These are phyloP conservation scores for Myotisia sp. DNA, from an alignment of 2,329 filamentous ascomycete genomes.

Conservation along the genomic window DNA sequence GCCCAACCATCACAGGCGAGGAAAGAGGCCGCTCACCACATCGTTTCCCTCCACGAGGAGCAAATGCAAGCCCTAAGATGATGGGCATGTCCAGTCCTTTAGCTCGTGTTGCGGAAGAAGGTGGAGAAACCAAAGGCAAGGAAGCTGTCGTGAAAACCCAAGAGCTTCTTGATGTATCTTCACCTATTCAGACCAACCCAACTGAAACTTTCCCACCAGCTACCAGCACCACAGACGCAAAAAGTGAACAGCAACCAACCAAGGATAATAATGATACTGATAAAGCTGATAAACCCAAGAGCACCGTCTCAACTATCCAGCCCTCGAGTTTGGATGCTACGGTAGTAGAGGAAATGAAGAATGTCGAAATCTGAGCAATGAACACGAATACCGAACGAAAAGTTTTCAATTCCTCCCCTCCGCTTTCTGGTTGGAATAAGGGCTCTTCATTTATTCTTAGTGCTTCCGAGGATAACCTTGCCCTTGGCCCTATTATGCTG, in stretches of 20 bases:
- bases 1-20: slow-evolving; percentile 29
- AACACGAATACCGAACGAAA: slow-evolving; percentile 3
- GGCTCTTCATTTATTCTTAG: no score
- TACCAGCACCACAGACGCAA: slow-evolving; percentile 1
- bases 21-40: slow-evolving; percentile 37
- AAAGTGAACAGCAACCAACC: not conserved
- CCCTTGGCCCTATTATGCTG: no score
- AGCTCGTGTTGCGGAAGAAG: slow-evolving; percentile 34
- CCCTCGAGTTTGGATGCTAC: slow-evolving; percentile 23
- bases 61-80: slow-evolving; percentile 30
- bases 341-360: slow-evolving; percentile 35
- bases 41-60: slow-evolving; percentile 30
- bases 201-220: not conserved
- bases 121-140: slow-evolving; percentile 13
- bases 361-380: slow-evolving; percentile 19
- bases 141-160: slow-evolving; percentile 19
- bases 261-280: slow-evolving; percentile 16
- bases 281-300: slow-evolving; percentile 21
- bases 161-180: slow-evolving; percentile 29
- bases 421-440: no score
- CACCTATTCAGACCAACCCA: slow-evolving; percentile 14
- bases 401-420: not conserved
- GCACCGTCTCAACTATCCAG: slow-evolving; percentile 18
- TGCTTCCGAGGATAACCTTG: no score
- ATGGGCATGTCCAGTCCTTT: slow-evolving; percentile 33